Evolutionary conservation across 495 filamentous ascomycete species (phyloP), one percentile per base, ranked within the genome.

Genomic region (Filosporella fistucella): DNA sequence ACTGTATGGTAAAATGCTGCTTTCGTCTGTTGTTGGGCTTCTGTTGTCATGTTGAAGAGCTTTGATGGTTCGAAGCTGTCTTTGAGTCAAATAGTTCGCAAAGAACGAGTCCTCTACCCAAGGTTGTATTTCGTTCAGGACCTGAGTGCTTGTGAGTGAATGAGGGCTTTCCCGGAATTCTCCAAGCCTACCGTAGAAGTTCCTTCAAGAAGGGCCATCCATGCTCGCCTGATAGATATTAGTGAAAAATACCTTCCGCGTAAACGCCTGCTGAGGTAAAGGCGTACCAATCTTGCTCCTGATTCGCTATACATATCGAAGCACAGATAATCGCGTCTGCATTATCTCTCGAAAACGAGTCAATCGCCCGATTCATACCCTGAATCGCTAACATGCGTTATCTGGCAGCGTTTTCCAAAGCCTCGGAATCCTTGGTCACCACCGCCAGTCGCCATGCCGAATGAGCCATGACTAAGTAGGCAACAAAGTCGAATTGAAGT

Each of bases 401-500:
- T n/a, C 37, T 40, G 7, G 23, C 37, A 3, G 37, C 37, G 13
- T 40, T 20, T 20, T 40, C 7, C 18, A 40, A 7, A 40, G 37
- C 37, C 13, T 6, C 37, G 3, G 37, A 40, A 13, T 14, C 23
- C 21, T 40, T 40, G 4, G 37, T n/a, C 7, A 40, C 37, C 5
- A 20, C 12, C 6, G 37, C 37, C 13, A 40, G 23, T 12, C 37
- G 37, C 21, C 13, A 5, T 8, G 37, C 37, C 5, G 37, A 40
- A 40, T 40, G 37, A 3, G 17, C 37, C 3, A 21, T 21, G 4
- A 40, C 13, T 4, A 4, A 3, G 13, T 40, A 21, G 6, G 13
- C 20, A 20, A 40, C 37, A n/a, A 40, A 40, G 20, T 40, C 37
- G 37, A 40, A 40, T 40, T 20, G 6, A 5, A 40, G 37, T 6